Conservation (phyloP, 192 early-diverging fungal species). For the Podila epicladia region DNA sequence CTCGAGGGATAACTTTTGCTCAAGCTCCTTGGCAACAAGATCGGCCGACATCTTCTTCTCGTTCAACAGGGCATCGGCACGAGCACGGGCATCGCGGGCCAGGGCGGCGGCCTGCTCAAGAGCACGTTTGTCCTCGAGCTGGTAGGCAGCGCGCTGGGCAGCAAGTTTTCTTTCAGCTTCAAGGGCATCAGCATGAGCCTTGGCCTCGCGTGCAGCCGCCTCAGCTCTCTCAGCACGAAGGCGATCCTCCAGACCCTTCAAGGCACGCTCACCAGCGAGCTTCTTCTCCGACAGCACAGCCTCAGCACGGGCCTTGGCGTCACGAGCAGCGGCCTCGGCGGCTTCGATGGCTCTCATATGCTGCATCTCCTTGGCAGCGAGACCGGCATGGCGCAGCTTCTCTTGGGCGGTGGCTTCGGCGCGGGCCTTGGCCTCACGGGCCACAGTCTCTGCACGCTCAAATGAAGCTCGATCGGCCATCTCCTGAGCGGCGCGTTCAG, state of each 20-base stretch:
- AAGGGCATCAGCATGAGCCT: conserved; percentile 4
- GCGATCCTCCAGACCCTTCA: conserved; percentile 1
- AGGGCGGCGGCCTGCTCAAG: not conserved
- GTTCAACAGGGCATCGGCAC: conserved; percentile 9
- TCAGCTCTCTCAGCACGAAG: conserved; percentile 2
- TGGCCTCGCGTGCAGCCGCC: conserved; percentile 4
- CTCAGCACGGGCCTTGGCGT: conserved; percentile 11
- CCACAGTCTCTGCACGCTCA: not conserved
- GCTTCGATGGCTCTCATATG: not conserved
- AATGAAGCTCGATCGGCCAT: not conserved
- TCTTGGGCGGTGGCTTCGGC: not conserved
- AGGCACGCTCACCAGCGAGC: not conserved
- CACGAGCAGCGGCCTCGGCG: not conserved
- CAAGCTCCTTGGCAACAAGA: not conserved
- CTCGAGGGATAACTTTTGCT: conserved; percentile 6
- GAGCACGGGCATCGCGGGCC: conserved; percentile 7
- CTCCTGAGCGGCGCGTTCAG: not conserved
- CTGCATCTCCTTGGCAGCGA: not conserved
- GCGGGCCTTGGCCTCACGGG: conserved; percentile 8
- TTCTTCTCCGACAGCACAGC: conserved; percentile 9
- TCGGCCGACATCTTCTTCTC: conserved; percentile 10
- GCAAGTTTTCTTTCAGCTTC: not conserved
- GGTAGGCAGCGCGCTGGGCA: not conserved
- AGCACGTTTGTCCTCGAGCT: conserved; percentile 2
- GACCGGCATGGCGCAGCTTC: not conserved